Evolutionary conservation across 2,329 filamentous ascomycete species (phyloP).

Genomic region (Knufia petricola): DNA sequence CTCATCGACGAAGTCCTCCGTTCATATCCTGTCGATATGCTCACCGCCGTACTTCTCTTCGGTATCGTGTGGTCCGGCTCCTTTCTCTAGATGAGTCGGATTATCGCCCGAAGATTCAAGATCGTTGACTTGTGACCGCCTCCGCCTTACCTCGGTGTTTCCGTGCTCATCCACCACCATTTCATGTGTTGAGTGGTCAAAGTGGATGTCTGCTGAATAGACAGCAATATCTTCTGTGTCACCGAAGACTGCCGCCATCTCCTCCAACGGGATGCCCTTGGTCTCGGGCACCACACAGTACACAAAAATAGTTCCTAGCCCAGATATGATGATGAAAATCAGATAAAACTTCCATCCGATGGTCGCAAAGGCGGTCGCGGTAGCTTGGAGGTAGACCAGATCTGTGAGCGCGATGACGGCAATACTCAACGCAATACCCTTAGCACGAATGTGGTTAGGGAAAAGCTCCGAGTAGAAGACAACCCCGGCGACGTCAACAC

Average conservation of each 20-base stretch:
- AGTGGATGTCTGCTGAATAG: conserved; percentile 1
- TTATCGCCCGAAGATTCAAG: no score
- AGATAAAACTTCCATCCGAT: conserved; percentile 28
- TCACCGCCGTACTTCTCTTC: no score
- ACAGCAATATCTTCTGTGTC: conserved; percentile 10
- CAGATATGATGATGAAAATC: conserved; percentile 17
- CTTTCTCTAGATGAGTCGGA: no score
- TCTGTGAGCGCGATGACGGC: conserved; percentile 15
- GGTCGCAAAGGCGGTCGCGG: conserved; percentile 25
- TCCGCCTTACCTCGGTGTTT: neutral
- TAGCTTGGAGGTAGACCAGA: conserved; percentile 12
- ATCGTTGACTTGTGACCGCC: no score
- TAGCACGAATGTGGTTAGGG: conserved; percentile 18
- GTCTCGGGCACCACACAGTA: conserved; percentile 24
- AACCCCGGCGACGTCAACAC: conserved; percentile 17
- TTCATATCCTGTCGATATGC: no score
- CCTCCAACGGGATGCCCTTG: conserved; percentile 27
- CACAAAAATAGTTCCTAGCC: conserved; percentile 2
- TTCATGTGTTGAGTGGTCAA: neutral
- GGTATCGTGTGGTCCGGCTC: no score
- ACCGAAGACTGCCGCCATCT: conserved; percentile 30
- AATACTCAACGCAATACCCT: conserved; percentile 18
- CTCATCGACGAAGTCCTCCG: no score
- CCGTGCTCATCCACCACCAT: neutral
- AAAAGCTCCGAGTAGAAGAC: conserved; percentile 21